Conservation (phyloP, 2,329 filamentous ascomycete species). For the Aspergillus quadricinctus region DNA sequence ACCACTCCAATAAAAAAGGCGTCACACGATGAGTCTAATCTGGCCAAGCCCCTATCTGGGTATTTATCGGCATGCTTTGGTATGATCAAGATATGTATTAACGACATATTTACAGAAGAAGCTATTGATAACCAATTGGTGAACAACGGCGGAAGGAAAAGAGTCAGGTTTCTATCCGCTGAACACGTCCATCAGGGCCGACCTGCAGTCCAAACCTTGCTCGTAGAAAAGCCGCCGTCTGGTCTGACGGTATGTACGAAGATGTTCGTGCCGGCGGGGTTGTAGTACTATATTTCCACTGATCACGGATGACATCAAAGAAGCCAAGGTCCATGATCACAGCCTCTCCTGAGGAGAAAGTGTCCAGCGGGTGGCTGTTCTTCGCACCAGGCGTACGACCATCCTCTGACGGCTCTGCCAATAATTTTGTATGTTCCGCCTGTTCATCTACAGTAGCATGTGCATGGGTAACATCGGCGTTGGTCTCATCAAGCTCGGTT, state of each 20-base stretch:
- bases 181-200: slow-evolving; percentile 30
- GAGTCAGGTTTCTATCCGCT: slow-evolving; percentile 23
- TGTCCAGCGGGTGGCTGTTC: slow-evolving; percentile 35
- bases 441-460: slow-evolving; percentile 14
- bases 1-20: no score
- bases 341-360: slow-evolving; percentile 33
- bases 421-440: slow-evolving; percentile 27
- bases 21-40: no score
- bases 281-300: slow-evolving; percentile 32
- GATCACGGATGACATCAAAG: slow-evolving; percentile 32
- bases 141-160: not conserved
- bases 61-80: no score
- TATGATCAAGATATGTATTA: not conserved
- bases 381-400: slow-evolving; percentile 13
- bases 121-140: not conserved
- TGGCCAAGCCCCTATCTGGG: no score
- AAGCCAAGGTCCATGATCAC: slow-evolving; percentile 37
- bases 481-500: slow-evolving; percentile 36
- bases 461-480: slow-evolving; percentile 16
- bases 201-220: slow-evolving; percentile 37
- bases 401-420: slow-evolving; percentile 31
- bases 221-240: slow-evolving; percentile 35
- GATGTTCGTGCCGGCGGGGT: slow-evolving; percentile 17
- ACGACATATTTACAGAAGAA: slow-evolving; percentile 7
- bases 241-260: slow-evolving; percentile 27